Evolutionary conservation across 495 filamentous ascomycete genomes (phyloP).

Genomic region (Daldinia bambusicola): DNA sequence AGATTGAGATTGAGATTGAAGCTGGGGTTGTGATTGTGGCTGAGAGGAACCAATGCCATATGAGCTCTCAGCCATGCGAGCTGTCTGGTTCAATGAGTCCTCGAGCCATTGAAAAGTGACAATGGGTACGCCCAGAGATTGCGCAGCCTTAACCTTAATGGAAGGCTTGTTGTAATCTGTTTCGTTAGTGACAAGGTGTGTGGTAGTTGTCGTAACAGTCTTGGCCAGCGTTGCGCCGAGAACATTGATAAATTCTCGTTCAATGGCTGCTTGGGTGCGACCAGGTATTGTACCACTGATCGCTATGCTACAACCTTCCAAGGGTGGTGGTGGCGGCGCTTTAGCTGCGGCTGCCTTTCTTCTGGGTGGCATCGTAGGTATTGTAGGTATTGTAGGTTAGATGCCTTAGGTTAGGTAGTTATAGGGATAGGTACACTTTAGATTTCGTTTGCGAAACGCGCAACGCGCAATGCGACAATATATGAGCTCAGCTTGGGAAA

Average conservation of each 20-base stretch:
- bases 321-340: constrained; percentile 44
- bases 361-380: constrained; percentile 16
- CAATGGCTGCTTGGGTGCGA: constrained; percentile 60
- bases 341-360: constrained; percentile 18
- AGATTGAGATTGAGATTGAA: constrained; percentile 33
- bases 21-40: neutral
- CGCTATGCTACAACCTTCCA: constrained; percentile 63
- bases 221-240: constrained; percentile 62
- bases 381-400: too few species aligned
- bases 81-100: constrained; percentile 57
- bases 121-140: constrained; percentile 61
- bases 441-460: neutral
- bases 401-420: too few species aligned
- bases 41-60: constrained; percentile 38
- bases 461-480: neutral
- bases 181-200: constrained; percentile 68
- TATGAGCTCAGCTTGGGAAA: neutral
- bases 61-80: constrained; percentile 56
- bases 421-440: neutral
- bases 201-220: constrained; percentile 61
- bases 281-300: constrained; percentile 69
- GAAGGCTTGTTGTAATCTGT: constrained; percentile 63
- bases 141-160: constrained; percentile 62
- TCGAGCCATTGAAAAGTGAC: constrained; percentile 72
- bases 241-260: constrained; percentile 53